phyloP scores from a whole-genome alignment of 1,139 yeast genomes.

The Protomyces inouyei region DNA sequence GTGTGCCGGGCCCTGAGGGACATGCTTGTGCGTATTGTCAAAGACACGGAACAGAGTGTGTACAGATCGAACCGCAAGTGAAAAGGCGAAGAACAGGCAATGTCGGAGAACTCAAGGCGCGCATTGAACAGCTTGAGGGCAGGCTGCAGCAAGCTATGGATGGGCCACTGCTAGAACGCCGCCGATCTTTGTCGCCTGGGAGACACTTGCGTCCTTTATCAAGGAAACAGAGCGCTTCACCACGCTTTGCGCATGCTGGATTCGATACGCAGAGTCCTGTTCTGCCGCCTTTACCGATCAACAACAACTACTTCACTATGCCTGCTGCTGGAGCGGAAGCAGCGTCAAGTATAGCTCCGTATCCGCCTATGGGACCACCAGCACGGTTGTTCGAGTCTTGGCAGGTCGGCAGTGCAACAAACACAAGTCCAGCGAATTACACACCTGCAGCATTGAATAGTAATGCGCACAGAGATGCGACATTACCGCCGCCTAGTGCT shows the following conservation, averaged over 20 bases:
- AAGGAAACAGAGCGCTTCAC: not conserved
- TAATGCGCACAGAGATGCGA: not conserved
- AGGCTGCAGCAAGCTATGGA: not conserved
- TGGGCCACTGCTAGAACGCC: not conserved
- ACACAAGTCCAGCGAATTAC: not conserved
- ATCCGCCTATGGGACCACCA: not conserved
- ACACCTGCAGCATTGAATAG: not conserved
- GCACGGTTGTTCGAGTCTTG: not conserved
- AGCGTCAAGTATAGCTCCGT: not conserved
- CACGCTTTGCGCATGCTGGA: not conserved
- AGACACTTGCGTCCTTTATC: not conserved
- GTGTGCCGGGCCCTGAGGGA: conserved; percentile 8
- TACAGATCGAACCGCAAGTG: conserved; percentile 2
- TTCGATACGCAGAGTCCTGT: not conserved
- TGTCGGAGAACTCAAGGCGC: conserved; percentile 12
- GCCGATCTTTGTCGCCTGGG: not conserved
- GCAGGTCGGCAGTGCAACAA: not conserved
- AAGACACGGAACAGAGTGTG: conserved; percentile 6
- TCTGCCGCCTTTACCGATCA: not conserved
- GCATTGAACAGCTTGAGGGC: conserved; percentile 21
- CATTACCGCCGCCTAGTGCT: not conserved
- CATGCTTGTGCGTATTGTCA: conserved; percentile 16
- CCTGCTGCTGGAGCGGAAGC: not conserved
- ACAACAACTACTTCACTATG: not conserved
- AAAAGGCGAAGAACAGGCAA: conserved; percentile 5